phyloP scores from a whole-genome alignment of 2,329 filamentous ascomycete species.

The Teratosphaeria gauchensis region DNA sequence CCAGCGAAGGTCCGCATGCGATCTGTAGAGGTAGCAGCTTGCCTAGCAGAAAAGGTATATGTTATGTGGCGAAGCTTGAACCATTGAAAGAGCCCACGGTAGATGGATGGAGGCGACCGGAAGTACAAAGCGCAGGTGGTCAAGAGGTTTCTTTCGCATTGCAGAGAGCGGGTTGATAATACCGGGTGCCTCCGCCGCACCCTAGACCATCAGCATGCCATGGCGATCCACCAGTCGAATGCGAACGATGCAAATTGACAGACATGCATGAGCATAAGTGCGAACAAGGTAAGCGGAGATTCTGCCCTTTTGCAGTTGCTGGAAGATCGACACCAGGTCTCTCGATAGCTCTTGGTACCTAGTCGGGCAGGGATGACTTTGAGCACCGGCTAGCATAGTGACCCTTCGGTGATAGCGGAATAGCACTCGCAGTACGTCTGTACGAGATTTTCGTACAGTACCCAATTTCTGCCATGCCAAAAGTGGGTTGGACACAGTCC shows the following conservation, averaged over 20 bases:
- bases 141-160: neutral
- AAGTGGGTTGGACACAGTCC: neutral
- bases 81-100: neutral
- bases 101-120: neutral
- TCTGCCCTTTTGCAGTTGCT: conserved; percentile 17
- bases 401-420: neutral
- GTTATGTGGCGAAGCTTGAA: neutral
- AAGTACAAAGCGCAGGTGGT: neutral
- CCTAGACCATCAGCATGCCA: conserved; percentile 1
- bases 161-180: conserved; percentile 1
- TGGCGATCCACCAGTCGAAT: conserved; percentile 15
- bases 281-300: conserved; percentile 21
- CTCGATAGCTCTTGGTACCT: neutral
- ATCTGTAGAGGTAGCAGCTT: conserved; percentile 6
- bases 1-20: neutral
- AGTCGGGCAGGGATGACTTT: neutral
- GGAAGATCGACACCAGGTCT: neutral
- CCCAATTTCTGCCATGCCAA: neutral
- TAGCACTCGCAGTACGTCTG: neutral
- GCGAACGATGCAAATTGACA: conserved; percentile 9
- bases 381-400: neutral
- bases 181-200: conserved; percentile 12
- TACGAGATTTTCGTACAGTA: neutral
- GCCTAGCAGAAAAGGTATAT: neutral
- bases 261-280: conserved; percentile 16